A percentile compares a stretch with the other conserved stretches of the same genome.
These are phyloP conservation scores for Zygosaccharomyces pseudobailii DNA, from an alignment of 1,139 yeast genomes.

Conservation along the genomic window DNA sequence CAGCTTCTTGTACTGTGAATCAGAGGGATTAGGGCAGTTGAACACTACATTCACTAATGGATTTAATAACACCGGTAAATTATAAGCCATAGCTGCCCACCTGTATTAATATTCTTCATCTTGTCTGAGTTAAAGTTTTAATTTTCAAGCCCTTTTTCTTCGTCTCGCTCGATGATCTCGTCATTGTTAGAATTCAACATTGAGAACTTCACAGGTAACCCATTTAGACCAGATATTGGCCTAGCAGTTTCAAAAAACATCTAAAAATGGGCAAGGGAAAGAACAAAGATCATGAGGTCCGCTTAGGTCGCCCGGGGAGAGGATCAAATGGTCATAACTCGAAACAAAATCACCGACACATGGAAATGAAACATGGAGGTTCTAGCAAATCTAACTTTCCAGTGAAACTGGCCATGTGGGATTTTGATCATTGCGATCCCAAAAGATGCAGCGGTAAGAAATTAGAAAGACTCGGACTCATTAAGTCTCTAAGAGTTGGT, in stretches of 20 bases:
- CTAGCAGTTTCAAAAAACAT: neutral
- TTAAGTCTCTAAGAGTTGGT: slow-evolving; percentile 74
- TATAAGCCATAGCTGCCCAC: slow-evolving; percentile 30
- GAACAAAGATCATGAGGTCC: slow-evolving; percentile 48
- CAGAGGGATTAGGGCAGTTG: slow-evolving; percentile 55
- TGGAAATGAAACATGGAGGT: slow-evolving; percentile 33
- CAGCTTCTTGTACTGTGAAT: slow-evolving; percentile 48
- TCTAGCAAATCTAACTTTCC: slow-evolving; percentile 48
- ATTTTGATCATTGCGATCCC: slow-evolving; percentile 97
- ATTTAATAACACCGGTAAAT: slow-evolving; percentile 46
- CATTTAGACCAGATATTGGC: too few species aligned
- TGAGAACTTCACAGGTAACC: neutral
- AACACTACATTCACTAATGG: slow-evolving; percentile 66
- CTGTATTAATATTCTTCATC: neutral
- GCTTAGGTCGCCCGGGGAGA: slow-evolving; percentile 34
- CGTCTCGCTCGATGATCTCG: neutral
- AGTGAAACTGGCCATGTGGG: slow-evolving; percentile 83
- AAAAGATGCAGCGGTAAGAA: slow-evolving; percentile 96
- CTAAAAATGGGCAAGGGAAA: slow-evolving; percentile 59
- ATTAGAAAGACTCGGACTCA: slow-evolving; percentile 80
- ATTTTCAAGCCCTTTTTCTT: slow-evolving; percentile 4
- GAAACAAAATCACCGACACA: slow-evolving; percentile 48
- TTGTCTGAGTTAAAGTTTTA: neutral
- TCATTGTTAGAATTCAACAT: neutral
- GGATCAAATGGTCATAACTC: slow-evolving; percentile 58